Conservation (phyloP, 2,329 filamentous ascomycete species). For the Cercospora zeina region DNA sequence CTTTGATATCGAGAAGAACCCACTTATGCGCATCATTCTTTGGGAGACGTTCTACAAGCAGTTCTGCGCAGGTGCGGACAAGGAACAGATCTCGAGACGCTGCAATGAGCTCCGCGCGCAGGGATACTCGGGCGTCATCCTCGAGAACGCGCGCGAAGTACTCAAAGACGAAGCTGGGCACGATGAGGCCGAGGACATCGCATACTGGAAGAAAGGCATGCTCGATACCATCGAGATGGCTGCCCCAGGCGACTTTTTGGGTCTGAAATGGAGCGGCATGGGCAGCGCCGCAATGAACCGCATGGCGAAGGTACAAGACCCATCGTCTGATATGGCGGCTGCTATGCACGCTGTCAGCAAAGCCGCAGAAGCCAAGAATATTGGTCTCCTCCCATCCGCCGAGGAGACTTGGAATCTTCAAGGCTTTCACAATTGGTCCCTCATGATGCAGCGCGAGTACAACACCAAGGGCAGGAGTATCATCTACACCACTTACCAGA, state of each 20-base stretch:
- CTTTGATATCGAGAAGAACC: constrained; percentile 74
- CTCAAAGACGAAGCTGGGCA: constrained; percentile 60
- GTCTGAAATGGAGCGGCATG: constrained; percentile 74
- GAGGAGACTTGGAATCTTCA: constrained; percentile 78
- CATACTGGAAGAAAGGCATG: constrained; percentile 71
- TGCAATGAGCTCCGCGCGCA: constrained; percentile 67
- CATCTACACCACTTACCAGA: constrained; percentile 68
- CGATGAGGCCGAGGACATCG: constrained; percentile 61
- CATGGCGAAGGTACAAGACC: constrained; percentile 62
- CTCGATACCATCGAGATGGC: constrained; percentile 66
- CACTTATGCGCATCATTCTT: constrained; percentile 66
- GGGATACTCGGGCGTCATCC: constrained; percentile 79
- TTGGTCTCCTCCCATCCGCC: constrained; percentile 79
- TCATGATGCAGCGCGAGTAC: constrained; percentile 68
- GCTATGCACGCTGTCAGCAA: constrained; percentile 75
- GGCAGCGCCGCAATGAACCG: constrained; percentile 69
- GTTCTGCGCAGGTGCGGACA: constrained; percentile 82
- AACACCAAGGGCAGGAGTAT: constrained; percentile 59
- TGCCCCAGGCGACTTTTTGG: constrained; percentile 55
- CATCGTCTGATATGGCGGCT: constrained; percentile 63
- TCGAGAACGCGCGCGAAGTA: constrained; percentile 81
- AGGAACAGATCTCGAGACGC: constrained; percentile 65
- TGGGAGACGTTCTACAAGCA: constrained; percentile 87
- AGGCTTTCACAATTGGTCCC: constrained; percentile 78
- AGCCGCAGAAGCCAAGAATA: constrained; percentile 66